Evolutionary conservation across 768 basidiomycete genomes (phyloP), one percentile per base, ranked within the genome.

Genomic region (Naganishia vaughanmartiniae): DNA sequence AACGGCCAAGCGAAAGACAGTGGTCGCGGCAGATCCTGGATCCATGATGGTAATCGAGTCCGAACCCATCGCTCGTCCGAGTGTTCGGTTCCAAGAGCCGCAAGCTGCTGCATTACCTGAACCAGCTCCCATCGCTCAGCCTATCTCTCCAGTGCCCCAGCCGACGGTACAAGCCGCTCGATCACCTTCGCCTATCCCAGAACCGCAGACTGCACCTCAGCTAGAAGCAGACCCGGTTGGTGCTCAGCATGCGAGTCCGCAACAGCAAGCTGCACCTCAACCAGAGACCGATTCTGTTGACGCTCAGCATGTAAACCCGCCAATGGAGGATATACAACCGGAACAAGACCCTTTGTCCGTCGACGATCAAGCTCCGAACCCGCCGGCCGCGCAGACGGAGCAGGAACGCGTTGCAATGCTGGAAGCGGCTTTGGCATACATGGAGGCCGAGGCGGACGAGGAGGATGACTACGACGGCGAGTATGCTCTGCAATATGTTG

Each of bases 31-130:
- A 24, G 48, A 21, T 51, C 4, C n/a, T 15, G 48, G 48, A 21
- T 51, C 48, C 17, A 51, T 51, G 48, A 51, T 51, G 48, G 48
- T 26, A n/a, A 51, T 51, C 48, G 48, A 51, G n/a, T 51, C 48
- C 7, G 48, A 51, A n/a, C 48, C 48, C 12, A 21, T 51, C 4
- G 12, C 4, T 26, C 48, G 48, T n/a, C n/a, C 48, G 4, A 51
- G 14, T 42, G 42, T 42, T 15, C 42, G 42, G 17, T 42, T 42
- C 14, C 42, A 42, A 15, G 42, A 42, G 15, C 15, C 42, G 17
- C 42, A 42, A 42, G 42, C 42, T 4, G 34, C 12, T 36, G 34
- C 42, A 15, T 15, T n/a, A n/a, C n/a, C 48, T 24, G 21, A 21
- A 24, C 24, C 48, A 46, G 48, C 48, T 51, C 4, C 48, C 6